Percentiles rank a stretch among this genome's conserved stretches.
Conservation (phyloP, 2,329 filamentous ascomycete genomes). For the Fusarium foetens region DNA sequence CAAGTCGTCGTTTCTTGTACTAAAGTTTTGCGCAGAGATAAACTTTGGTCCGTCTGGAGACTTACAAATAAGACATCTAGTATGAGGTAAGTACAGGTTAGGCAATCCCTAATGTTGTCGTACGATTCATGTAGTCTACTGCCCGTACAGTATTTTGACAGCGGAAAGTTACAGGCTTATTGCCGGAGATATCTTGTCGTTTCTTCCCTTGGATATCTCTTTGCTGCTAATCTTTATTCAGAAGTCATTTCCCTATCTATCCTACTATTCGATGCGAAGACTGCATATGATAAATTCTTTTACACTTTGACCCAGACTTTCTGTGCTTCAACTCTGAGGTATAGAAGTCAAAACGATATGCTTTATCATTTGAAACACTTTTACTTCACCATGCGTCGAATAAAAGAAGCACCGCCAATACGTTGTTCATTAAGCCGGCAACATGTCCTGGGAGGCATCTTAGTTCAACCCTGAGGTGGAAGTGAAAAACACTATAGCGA, state of each 20-base stretch:
- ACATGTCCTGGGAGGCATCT: neutral
- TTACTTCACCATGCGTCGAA: accelerated
- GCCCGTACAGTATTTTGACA: neutral
- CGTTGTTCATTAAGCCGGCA: neutral
- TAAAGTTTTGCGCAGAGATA: neutral
- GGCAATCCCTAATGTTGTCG: neutral
- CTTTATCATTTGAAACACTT: neutral
- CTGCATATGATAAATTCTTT: too few relatives aligned
- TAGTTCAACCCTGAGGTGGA: neutral
- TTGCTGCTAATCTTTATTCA: constrained; percentile 92
- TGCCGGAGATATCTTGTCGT: neutral
- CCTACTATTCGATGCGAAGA: neutral
- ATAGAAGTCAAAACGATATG: neutral
- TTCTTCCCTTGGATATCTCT: constrained; percentile 54
- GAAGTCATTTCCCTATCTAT: constrained; percentile 60
- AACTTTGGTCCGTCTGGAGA: neutral
- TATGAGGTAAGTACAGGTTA: neutral
- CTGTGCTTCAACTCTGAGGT: neutral
- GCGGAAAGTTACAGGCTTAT: neutral
- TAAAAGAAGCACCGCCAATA: accelerated
- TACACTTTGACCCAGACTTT: neutral
- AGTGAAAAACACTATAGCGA: neutral
- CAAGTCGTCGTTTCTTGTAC: neutral
- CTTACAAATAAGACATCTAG: neutral
- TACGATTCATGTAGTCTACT: neutral